Evolutionary conservation across 177 flowering plant genomes (phyloP), one percentile per base, ranked within the genome.

Genomic region (Vitis hybrid): DNA sequence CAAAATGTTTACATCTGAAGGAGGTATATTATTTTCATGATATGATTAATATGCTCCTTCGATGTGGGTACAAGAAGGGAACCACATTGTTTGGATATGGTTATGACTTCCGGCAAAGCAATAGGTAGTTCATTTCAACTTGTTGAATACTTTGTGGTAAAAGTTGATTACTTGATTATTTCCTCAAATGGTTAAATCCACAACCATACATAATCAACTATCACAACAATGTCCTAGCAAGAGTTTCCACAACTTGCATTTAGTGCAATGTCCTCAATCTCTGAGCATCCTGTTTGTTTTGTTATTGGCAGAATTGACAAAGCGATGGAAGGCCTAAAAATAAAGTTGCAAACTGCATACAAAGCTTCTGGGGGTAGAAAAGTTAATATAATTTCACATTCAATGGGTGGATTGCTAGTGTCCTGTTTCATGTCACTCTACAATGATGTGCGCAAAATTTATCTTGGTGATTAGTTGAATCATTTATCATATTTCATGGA

Each of bases 71-170:
- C 74, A 78, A 87, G 86, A 91, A 93, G 72, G 98, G 97, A 67
- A 85, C 88, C 64, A 91, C 93, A 9, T 78, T 93, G 77, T 94
- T 94, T 75, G 98, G 98, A 70, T 91, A 76, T 82, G 97, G 95
- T 68, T 94, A 91, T 82, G 98, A 92, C 75, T 91, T 91, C 74
- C 84, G 98, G 63, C 98, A 94, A 81, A 92, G 98, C 85, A 92
- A 86, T 65, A 90, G 98, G 98, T 90, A 85, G 9, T 61, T 65
- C 40, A 35, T 48, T 62, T 64, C 65, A 32, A 64, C 30, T 48
- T 46, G 11, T 19, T 32, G 1, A 68, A 7, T 13, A 49, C n/a
- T 62, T 62, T 66, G 24, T 51, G 14, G 19, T 58, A 50, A 19
- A 68, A 57, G n/a, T 65, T 67, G 61, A 46, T 65, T 58, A 49